A percentile compares a stretch with the other conserved stretches of the same genome.
Conservation (phyloP, 2,329 filamentous ascomycete species). For the Talaromyces funiculosus region DNA sequence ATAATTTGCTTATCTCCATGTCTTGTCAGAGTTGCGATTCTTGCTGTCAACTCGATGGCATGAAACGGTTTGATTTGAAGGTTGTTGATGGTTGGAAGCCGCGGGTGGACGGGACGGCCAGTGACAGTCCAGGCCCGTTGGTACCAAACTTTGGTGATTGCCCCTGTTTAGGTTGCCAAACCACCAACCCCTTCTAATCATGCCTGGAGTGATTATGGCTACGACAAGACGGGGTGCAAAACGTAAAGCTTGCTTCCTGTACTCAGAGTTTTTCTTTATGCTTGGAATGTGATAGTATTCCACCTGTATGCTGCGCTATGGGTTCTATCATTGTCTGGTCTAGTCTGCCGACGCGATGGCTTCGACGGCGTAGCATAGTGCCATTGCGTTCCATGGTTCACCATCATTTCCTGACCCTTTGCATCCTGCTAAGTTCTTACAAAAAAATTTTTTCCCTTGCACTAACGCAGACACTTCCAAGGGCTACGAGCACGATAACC, state of each 20-base stretch:
- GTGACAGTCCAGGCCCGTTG: slow-evolving; percentile 8
- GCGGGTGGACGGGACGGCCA: slow-evolving; percentile 13
- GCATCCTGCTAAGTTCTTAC: neutral
- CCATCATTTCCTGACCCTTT: slow-evolving; percentile 13
- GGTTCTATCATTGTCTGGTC: neutral
- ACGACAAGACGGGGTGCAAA: neutral
- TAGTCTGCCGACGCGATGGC: slow-evolving; percentile 12
- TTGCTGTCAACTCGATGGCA: neutral
- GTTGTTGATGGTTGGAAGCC: slow-evolving; percentile 5
- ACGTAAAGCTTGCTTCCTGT: neutral
- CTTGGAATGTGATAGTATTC: slow-evolving; percentile 9
- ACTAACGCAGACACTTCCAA: slow-evolving; percentile 28
- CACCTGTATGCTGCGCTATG: neutral
- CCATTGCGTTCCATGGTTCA: slow-evolving; percentile 38
- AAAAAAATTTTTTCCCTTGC: slow-evolving; percentile 33
- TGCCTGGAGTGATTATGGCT: neutral
- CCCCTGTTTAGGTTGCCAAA: neutral
- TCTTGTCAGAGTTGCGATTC: neutral
- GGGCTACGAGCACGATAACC: slow-evolving; percentile 69
- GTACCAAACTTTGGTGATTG: slow-evolving; percentile 9
- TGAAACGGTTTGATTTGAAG: neutral
- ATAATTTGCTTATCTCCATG: neutral
- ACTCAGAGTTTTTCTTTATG: slow-evolving; percentile 9
- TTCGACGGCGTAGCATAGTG: slow-evolving; percentile 26
- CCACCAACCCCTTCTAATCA: neutral